Evolutionary conservation across 1,284 basidiomycete genomes (phyloP).

Genomic region (Sporisorium sorghi): DNA sequence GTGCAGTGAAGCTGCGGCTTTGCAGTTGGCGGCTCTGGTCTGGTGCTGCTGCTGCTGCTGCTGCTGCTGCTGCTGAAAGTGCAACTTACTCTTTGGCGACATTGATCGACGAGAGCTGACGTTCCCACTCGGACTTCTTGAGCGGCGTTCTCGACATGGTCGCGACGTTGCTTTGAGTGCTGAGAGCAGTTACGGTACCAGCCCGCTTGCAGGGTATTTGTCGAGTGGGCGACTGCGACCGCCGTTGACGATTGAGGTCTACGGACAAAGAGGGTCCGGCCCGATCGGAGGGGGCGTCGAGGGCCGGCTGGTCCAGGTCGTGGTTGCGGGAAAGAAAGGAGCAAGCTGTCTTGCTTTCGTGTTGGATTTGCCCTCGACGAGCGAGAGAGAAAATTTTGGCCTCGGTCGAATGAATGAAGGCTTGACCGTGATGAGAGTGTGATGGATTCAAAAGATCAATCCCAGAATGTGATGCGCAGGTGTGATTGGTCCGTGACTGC

Average conservation of each 20-base stretch:
- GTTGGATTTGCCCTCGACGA: slow-evolving; percentile 1
- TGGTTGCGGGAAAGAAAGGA: slow-evolving; percentile 12
- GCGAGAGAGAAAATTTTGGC: slow-evolving; percentile 21
- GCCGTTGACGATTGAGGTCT: neutral
- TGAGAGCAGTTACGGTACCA: slow-evolving; percentile 1
- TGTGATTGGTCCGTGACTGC: slow-evolving; percentile 15
- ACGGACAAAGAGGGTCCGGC: slow-evolving; percentile 13
- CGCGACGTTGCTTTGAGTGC: neutral
- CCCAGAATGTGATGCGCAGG: neutral
- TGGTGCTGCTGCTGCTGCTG: slow-evolving; percentile 13
- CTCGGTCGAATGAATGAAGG: slow-evolving; percentile 12
- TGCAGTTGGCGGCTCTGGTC: neutral
- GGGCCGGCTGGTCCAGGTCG: slow-evolving; percentile 13
- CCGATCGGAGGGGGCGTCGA: slow-evolving; percentile 21
- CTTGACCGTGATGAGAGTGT: slow-evolving; percentile 7
- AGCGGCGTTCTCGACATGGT: slow-evolving; percentile 45
- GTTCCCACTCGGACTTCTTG: slow-evolving; percentile 71
- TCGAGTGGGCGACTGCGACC: neutral
- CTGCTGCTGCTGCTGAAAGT: slow-evolving; percentile 9
- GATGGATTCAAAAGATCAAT: slow-evolving; percentile 5
- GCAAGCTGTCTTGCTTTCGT: neutral
- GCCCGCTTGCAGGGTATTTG: neutral
- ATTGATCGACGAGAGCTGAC: slow-evolving; percentile 71
- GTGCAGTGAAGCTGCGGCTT: slow-evolving; percentile 7
- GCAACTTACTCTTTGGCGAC: slow-evolving; percentile 73